These are phyloP conservation scores for Vigna trinervia DNA, from an alignment of 306 rosid species.

Conservation along the genomic window DNA sequence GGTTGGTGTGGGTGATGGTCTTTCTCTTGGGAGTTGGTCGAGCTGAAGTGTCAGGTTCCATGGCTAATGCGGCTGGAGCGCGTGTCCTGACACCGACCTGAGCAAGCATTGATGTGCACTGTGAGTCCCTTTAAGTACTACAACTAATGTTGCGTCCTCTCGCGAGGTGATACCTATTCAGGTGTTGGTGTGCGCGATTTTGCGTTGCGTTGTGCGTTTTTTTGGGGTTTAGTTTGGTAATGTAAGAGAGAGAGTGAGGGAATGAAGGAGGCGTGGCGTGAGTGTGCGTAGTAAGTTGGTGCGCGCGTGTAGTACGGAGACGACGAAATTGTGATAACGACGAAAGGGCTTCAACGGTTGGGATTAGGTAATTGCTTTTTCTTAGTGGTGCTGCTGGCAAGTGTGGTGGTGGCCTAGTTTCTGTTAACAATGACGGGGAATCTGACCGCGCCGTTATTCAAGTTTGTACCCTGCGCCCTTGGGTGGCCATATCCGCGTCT, in stretches of 20 bases:
- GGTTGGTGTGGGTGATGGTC: conserved; percentile 42
- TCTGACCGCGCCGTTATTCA: conserved; percentile 96
- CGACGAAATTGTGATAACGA: conserved; percentile 53
- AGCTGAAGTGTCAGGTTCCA: conserved; percentile 43
- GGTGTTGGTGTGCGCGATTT: conserved; percentile 34
- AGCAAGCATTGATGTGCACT: conserved; percentile 52
- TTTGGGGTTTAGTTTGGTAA: conserved; percentile 40
- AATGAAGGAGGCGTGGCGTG: conserved; percentile 19
- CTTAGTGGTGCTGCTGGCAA: conserved; percentile 47
- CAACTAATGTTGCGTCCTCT: conserved; percentile 14
- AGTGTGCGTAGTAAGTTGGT: conserved; percentile 31
- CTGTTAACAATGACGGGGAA: conserved; percentile 74
- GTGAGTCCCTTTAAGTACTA: conserved; percentile 38
- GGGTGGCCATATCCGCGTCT: neutral
- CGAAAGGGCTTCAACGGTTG: conserved; percentile 52
- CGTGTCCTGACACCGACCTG: conserved; percentile 64
- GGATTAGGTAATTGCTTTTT: conserved; percentile 58
- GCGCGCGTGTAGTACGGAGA: conserved; percentile 53
- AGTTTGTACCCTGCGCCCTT: conserved; percentile 37
- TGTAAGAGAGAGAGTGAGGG: conserved; percentile 39
- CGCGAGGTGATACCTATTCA: conserved; percentile 33
- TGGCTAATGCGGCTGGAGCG: conserved; percentile 59
- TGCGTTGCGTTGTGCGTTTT: conserved; percentile 10
- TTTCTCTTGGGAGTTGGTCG: conserved; percentile 49
- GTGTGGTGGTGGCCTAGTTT: conserved; percentile 65